A percentile compares a stretch with the other conserved stretches of the same genome.
phyloP scores from a whole-genome alignment of 73 alveolate genomes.

The Uronychia binucleata region DNA sequence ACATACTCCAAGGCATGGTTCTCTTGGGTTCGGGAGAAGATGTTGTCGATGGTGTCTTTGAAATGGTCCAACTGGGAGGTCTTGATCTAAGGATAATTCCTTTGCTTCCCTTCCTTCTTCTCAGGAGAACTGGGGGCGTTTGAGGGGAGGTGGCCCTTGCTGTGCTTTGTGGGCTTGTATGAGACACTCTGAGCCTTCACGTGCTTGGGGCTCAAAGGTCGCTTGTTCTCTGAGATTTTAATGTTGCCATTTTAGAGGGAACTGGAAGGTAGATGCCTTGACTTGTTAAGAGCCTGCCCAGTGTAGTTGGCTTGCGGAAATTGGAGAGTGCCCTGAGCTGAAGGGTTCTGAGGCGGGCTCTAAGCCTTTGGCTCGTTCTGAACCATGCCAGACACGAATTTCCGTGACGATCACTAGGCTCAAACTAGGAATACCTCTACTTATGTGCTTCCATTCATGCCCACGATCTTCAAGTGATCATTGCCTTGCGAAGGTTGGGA shows the following conservation, averaged over 20 bases:
- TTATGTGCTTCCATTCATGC: too few species aligned
- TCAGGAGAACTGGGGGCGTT: too few species aligned
- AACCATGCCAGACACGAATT: too few species aligned
- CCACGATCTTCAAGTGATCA: too few species aligned
- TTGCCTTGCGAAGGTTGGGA: too few species aligned
- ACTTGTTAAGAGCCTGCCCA: neutral
- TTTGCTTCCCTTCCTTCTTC: neutral
- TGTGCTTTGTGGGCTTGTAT: neutral
- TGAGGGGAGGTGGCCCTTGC: too few species aligned
- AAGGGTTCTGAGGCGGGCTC: too few species aligned
- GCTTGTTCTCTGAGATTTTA: neutral
- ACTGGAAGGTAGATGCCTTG: neutral
- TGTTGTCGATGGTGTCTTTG: neutral
- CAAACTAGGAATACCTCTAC: too few species aligned
- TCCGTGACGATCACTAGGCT: too few species aligned
- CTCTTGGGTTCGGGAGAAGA: neutral
- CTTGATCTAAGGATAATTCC: neutral
- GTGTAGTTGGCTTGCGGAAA: too few species aligned
- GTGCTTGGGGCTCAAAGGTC: neutral
- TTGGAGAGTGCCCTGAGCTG: too few species aligned
- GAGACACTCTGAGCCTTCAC: neutral
- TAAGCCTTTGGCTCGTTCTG: too few species aligned
- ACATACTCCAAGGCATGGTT: neutral
- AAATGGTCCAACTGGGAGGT: neutral
- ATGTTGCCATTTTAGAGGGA: neutral